Conservation (phyloP, 2,329 filamentous ascomycete genomes). For the Fusarium agapanthi region DNA sequence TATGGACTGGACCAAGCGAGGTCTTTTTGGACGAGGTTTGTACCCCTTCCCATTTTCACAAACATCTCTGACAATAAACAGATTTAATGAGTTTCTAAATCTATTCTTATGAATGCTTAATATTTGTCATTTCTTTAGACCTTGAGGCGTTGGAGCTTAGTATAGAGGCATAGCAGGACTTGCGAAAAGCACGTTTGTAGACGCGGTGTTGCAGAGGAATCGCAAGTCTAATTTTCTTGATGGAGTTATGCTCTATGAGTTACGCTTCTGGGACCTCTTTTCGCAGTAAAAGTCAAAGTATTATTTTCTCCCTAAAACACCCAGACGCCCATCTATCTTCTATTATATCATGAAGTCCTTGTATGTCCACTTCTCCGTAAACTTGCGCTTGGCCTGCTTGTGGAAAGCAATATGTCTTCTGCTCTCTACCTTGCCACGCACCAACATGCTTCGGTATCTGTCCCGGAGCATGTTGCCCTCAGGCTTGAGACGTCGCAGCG, state of each 20-base stretch:
- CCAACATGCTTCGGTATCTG: conserved; percentile 85
- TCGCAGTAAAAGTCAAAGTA: conserved; percentile 20
- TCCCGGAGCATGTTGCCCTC: conserved; percentile 97
- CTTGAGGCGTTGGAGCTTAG: conserved; percentile 19
- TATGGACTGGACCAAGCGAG: conserved; percentile 99
- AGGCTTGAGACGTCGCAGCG: conserved; percentile 83
- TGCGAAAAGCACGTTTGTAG: conserved; percentile 4
- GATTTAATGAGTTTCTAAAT: conserved; percentile 63
- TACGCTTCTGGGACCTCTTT: not conserved
- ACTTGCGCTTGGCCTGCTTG: conserved; percentile 82
- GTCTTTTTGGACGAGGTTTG: conserved; percentile 93
- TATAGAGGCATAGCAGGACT: not conserved
- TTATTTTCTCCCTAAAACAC: conserved; percentile 35
- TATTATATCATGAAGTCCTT: conserved; percentile 77
- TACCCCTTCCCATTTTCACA: conserved; percentile 26
- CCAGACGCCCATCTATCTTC: conserved; percentile 16
- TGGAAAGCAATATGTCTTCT: conserved; percentile 80
- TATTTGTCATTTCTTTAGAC: conserved; percentile 2
- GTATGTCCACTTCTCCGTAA: conserved; percentile 96
- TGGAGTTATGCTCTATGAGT: not conserved
- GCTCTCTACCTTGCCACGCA: conserved; percentile 88
- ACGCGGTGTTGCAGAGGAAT: not conserved
- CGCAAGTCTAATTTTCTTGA: not conserved
- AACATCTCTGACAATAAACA: conserved; percentile 36
- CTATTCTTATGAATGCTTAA: not conserved